Base-by-base conservation (phyloP, 2,329 filamentous ascomycete species). In the Drechslerella dactyloides region DNA sequence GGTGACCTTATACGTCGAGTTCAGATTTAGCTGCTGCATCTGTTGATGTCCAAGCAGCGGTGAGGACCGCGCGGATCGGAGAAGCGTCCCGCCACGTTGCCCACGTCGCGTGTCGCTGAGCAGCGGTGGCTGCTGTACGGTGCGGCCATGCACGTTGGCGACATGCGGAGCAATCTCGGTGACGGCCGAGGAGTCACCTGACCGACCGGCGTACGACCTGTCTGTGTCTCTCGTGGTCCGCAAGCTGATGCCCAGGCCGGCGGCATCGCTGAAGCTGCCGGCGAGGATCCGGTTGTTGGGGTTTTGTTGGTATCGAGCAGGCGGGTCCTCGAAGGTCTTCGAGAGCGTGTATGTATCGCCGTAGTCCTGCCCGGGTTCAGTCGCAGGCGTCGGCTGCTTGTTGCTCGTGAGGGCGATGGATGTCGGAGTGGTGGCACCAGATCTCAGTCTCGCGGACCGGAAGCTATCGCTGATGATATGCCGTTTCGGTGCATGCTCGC, bases 131-230 rank as follows among this genome's bases (percentile, higher is more conserved):
- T 57, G 59, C 37, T 52, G 54, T 15, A 56, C 46, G 19, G 21
- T 40, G 27, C 66, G 66, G 23, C 40, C 48, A 55, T 56, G 54
- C 24, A 30, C 35, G 52, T 55, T 59, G 19, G 37, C 48, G 37
- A 70, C 42, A 24, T 59, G 66, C 13, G 66, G 66, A 35, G 66
- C 66, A 35, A 70, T 52, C 54, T 70, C 66, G n/a, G 66, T 70
- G 11, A 60, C 59, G 5, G 59, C 66, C n/a, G 66, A 70, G 0
- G 66, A 70, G 54, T 64, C 59, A 2, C 59, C 66, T 24, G 66
- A 64, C 11, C 51, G 59, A 7, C 30, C 59, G 10, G 53, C 54
- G 19, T 60, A 59, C 13, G 59, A 70, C 50, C 54, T 53, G 30
- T 40, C 54, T 17, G 50, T 6, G 13, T 70, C 66, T 37, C 59